These are phyloP conservation scores for Arabidopsis suecica DNA, from an alignment of 345 rosid species.

Conservation along the genomic window DNA sequence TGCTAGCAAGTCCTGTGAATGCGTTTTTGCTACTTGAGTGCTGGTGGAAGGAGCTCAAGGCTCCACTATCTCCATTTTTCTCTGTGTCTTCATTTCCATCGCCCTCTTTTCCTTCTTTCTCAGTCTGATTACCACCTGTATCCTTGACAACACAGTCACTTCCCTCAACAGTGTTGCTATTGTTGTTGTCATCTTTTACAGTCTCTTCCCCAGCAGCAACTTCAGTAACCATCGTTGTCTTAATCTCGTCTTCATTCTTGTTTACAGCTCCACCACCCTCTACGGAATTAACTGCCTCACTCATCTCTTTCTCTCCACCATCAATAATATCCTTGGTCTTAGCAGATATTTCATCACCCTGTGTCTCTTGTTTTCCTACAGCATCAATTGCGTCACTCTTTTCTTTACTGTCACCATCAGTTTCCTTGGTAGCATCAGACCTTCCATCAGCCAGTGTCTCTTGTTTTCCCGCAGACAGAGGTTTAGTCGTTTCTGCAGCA, in stretches of 20 bases:
- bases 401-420: too few relatives aligned
- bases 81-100: conserved; percentile 47
- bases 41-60: conserved; percentile 83
- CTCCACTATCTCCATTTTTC: conserved; percentile 55
- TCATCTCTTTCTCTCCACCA: conserved; percentile 10
- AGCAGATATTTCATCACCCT: neutral
- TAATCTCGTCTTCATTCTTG: conserved; percentile 25
- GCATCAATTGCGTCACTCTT: too few relatives aligned
- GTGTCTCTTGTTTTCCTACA: neutral
- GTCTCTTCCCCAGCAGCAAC: conserved; percentile 35
- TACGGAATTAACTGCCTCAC: conserved; percentile 18
- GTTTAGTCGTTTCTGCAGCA: neutral
- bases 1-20: conserved; percentile 88
- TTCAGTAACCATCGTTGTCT: neutral
- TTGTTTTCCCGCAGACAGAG: conserved; percentile 39
- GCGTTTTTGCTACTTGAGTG: conserved; percentile 95
- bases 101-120: conserved; percentile 48
- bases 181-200: conserved; percentile 43
- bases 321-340: conserved; percentile 3
- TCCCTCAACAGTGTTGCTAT: conserved; percentile 37
- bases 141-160: conserved; percentile 45
- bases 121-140: conserved; percentile 45
- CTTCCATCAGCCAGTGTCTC: conserved; percentile 12
- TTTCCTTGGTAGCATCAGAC: neutral
- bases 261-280: conserved; percentile 26